Conservation (phyloP, 257 asterid genomes). For the Striga asiatica region DNA sequence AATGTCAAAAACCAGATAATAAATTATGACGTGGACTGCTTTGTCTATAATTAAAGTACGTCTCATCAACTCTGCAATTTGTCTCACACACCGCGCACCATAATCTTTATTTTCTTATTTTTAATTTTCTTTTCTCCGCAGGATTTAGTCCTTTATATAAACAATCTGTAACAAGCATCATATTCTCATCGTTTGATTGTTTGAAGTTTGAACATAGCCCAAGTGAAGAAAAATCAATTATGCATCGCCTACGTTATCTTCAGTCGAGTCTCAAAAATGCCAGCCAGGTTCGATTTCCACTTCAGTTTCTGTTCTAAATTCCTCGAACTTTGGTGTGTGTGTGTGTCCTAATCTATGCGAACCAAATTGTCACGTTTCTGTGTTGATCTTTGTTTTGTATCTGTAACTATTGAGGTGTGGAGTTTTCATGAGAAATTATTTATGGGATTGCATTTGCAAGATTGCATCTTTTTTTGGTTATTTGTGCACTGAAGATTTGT, state of each 20-base stretch:
- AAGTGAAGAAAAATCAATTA: not conserved
- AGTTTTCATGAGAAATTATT: not conserved
- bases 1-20: too few relatives aligned
- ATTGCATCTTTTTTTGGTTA: too few relatives aligned
- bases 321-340: not conserved
- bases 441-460: not conserved
- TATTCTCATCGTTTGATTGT: too few relatives aligned
- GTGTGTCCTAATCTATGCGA: too few relatives aligned
- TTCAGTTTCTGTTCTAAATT: not conserved
- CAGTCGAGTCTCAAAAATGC: constrained; percentile 35
- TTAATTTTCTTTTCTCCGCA: not conserved
- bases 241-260: constrained; percentile 49
- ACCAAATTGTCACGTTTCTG: not conserved
- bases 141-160: not conserved
- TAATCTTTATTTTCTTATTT: not conserved
- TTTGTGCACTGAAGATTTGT: too few relatives aligned
- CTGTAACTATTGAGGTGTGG: too few relatives aligned
- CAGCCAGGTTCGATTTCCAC: constrained; percentile 30
- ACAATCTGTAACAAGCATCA: not conserved
- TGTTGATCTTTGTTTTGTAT: not conserved
- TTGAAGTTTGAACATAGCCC: not conserved
- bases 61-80: too few relatives aligned
- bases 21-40: too few relatives aligned
- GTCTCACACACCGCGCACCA: not conserved
- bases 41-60: too few relatives aligned